These are phyloP conservation scores for Mortierella sp. DNA, from an alignment of 371 early-diverging fungal genomes.

Conservation along the genomic window DNA sequence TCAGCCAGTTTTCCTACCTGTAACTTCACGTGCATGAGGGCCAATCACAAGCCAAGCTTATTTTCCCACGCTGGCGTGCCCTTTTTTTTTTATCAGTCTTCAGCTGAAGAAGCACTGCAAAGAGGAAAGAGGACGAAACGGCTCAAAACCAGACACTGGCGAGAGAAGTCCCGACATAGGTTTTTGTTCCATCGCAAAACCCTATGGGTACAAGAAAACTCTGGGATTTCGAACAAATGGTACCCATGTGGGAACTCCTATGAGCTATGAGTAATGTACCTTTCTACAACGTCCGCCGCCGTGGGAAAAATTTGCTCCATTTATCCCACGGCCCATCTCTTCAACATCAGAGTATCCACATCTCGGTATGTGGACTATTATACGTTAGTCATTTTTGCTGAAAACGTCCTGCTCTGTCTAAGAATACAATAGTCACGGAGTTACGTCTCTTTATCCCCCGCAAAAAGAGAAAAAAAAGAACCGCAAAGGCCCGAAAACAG, in stretches of 20 bases:
- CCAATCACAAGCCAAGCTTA: slow-evolving; percentile 4
- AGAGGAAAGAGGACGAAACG: not conserved
- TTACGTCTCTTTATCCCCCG: not conserved
- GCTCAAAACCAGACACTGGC: not conserved
- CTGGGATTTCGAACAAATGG: not conserved
- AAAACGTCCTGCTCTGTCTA: too few species aligned
- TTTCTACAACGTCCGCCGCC: not conserved
- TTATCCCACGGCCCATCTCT: not conserved
- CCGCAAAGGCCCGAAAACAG: slow-evolving; percentile 1
- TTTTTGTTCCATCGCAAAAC: not conserved
- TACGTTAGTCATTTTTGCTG: too few species aligned
- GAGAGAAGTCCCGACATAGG: not conserved
- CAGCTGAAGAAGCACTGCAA: not conserved
- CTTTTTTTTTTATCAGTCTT: not conserved
- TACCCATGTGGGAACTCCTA: not conserved
- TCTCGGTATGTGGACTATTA: too few species aligned
- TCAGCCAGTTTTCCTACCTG: not conserved
- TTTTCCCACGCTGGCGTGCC: slow-evolving; percentile 6
- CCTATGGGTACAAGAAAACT: too few species aligned
- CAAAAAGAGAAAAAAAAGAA: not conserved
- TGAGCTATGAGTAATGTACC: slow-evolving; percentile 1
- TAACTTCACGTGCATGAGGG: slow-evolving; percentile 1
- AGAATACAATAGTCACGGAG: not conserved
- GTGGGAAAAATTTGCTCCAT: not conserved
- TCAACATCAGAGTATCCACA: too few species aligned